These are phyloP conservation scores for Tolypocladium cylindrosporum DNA, from an alignment of 2,329 filamentous ascomycete species.

Conservation along the genomic window DNA sequence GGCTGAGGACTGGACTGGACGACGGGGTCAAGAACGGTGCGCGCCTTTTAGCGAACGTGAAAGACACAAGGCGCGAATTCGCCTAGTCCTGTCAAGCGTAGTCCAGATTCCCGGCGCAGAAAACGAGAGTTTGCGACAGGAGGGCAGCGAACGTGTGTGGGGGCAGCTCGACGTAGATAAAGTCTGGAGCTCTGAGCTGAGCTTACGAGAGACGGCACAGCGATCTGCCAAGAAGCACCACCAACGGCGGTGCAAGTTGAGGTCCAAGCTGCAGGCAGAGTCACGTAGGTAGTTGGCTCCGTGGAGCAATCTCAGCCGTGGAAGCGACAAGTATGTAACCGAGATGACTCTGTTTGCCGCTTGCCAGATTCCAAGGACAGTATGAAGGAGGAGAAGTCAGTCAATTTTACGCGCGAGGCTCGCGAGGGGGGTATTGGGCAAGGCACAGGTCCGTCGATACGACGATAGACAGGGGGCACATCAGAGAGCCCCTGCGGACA, in stretches of 20 bases:
- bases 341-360: neutral
- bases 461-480: neutral
- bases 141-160: neutral
- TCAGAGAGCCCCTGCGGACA: neutral
- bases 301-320: neutral
- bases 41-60: neutral
- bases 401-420: neutral
- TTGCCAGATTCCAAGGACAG: neutral
- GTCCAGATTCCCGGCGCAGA: neutral
- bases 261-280: neutral
- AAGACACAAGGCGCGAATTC: neutral
- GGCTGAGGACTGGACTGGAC: neutral
- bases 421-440: neutral
- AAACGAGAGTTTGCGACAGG: neutral
- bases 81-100: neutral
- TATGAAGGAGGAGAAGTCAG: neutral
- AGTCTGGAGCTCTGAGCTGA: neutral
- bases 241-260: neutral
- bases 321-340: neutral
- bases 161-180: neutral
- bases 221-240: neutral
- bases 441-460: neutral
- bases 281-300: neutral
- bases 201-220: neutral
- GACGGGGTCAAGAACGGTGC: neutral